Conservation (phyloP, 768 basidiomycete species). For the Clavaria fumosa region DNA sequence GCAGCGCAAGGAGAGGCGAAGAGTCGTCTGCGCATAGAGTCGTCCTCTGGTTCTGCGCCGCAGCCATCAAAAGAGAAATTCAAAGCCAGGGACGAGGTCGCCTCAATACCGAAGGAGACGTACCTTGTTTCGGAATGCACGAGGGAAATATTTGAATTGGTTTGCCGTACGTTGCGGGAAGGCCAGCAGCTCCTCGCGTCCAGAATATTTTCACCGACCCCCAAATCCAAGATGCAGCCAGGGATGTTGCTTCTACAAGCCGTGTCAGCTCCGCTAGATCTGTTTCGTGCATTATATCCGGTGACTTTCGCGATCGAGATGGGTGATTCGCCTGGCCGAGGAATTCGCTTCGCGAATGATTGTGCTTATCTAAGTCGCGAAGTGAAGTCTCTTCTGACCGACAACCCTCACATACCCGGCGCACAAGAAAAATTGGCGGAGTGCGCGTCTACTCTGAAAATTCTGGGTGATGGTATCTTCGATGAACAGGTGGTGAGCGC, state of each 20-base stretch:
- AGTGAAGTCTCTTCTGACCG: slow-evolving; percentile 26
- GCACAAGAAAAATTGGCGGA: slow-evolving; percentile 28
- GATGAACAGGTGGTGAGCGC: slow-evolving; percentile 50
- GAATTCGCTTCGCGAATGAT: slow-evolving; percentile 74
- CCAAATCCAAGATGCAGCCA: slow-evolving; percentile 20
- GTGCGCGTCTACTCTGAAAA: slow-evolving; percentile 31
- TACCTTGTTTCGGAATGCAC: slow-evolving; percentile 46
- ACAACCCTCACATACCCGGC: slow-evolving; percentile 10
- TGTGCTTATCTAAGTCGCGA: slow-evolving; percentile 50
- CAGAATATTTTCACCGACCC: not conserved
- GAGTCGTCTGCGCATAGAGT: too few relatives aligned
- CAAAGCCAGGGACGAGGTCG: slow-evolving; percentile 40
- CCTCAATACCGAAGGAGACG: slow-evolving; percentile 29
- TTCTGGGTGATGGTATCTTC: slow-evolving; percentile 55
- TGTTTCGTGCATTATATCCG: slow-evolving; percentile 70
- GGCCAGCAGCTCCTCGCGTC: slow-evolving; percentile 38
- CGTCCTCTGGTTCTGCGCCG: too few relatives aligned
- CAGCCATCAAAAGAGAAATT: too few relatives aligned
- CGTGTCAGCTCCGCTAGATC: slow-evolving; percentile 52
- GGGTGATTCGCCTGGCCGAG: slow-evolving; percentile 29
- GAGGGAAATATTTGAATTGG: slow-evolving; percentile 36
- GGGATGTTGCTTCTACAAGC: slow-evolving; percentile 46
- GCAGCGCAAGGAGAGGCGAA: too few relatives aligned
- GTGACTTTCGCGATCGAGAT: slow-evolving; percentile 36
- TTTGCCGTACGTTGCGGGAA: slow-evolving; percentile 51